These are phyloP conservation scores for Beta lomatogona DNA, from an alignment of 179 eudicot species.

Conservation along the genomic window DNA sequence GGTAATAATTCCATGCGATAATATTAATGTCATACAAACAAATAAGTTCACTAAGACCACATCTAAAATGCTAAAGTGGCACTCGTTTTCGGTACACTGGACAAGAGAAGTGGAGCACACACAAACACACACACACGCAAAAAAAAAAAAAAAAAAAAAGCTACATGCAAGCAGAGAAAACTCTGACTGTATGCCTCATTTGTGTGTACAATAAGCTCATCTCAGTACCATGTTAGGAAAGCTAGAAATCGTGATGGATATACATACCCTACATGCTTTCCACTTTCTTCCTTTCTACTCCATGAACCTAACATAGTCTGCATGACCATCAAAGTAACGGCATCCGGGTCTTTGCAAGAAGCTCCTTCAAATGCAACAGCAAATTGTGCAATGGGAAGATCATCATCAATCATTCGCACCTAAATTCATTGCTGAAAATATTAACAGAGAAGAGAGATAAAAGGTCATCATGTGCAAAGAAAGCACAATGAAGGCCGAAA, in stretches of 20 bases:
- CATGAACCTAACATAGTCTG: slow-evolving; percentile 66
- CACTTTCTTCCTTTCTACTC: slow-evolving; percentile 52
- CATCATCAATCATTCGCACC: slow-evolving; percentile 70
- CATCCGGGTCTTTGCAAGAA: slow-evolving; percentile 58
- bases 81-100: background rate
- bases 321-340: slow-evolving; percentile 62
- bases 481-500: background rate
- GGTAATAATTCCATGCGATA: background rate
- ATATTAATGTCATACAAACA: background rate
- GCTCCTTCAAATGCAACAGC: slow-evolving; percentile 46
- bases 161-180: background rate
- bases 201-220: background rate
- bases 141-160: no score
- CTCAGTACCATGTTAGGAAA: background rate
- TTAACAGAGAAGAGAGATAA: slow-evolving; percentile 14
- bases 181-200: background rate
- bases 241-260: background rate
- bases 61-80: background rate
- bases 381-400: slow-evolving; percentile 56
- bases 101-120: background rate
- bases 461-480: slow-evolving; percentile 24
- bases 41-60: background rate
- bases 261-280: slow-evolving; percentile 67
- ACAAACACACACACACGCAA: no score
- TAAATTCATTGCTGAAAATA: slow-evolving; percentile 33